Evolutionary conservation across 352 stramenopile species (phyloP).

Genomic region (Globisporangium alternatum): DNA sequence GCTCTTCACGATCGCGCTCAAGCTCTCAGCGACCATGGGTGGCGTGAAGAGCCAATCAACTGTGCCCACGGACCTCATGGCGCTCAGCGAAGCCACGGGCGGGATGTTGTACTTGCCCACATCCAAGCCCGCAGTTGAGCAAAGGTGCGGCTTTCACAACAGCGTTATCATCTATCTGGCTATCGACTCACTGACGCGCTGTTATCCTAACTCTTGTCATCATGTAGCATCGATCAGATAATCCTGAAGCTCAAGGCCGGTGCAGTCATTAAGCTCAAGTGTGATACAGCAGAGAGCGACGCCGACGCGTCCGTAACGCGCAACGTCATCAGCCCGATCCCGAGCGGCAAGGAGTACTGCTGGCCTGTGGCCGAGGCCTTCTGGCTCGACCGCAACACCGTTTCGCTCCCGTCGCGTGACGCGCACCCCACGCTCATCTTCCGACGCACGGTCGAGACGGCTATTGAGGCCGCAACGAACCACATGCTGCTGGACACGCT

Average conservation of each 20-base stretch:
- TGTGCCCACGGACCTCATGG: constrained; percentile 75
- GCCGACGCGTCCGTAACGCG: constrained; percentile 43
- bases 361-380: constrained; percentile 85
- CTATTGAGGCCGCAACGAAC: constrained; percentile 79
- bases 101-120: constrained; percentile 84
- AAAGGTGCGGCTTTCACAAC: constrained; percentile 16
- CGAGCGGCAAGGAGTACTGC: constrained; percentile 73
- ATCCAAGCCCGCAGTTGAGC: constrained; percentile 73
- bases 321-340: constrained; percentile 74
- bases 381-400: constrained; percentile 82
- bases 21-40: constrained; percentile 67
- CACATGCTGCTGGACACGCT: constrained; percentile 87
- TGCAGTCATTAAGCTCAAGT: constrained; percentile 81
- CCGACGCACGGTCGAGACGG: constrained; percentile 64
- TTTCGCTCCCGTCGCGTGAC: constrained; percentile 65
- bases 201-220: not conserved
- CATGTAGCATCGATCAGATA: constrained; percentile 74
- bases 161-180: not conserved
- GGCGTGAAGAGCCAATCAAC: constrained; percentile 42
- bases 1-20: constrained; percentile 78
- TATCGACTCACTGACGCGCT: not conserved
- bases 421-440: constrained; percentile 77
- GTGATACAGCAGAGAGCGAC: constrained; percentile 48
- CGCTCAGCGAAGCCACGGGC: constrained; percentile 79
- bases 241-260: constrained; percentile 81